Evolutionary conservation across 108 stramenopile species (phyloP), one percentile per base, ranked within the genome.

Genomic region (Tribonema minus): DNA sequence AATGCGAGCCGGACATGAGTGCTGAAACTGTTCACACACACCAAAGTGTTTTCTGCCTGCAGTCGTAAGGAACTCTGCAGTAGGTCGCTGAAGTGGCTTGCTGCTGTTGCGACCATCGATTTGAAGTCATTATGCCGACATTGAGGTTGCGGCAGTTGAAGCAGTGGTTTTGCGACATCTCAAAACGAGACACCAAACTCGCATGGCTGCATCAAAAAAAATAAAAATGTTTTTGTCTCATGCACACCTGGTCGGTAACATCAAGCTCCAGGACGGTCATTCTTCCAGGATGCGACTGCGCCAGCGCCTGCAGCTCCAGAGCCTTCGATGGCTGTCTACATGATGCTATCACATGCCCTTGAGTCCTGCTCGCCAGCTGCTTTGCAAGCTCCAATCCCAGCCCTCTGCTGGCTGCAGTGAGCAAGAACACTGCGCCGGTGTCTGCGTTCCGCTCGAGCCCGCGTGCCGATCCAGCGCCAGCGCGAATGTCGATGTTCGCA

Each of bases 391-490:
- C 74, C 63, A 75, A 7, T 26, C 74, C 74, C 23, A 75, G 64
- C 9, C 74, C 74, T 33, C 74, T 46, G 39, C 66, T 75, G 41
- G 74, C 40, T 34, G 64, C 74, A 3, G 74, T 75, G 34, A 75
- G 64, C 26, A 75, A 64, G 2, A 40, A 36, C 34, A 41, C 39
- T 23, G 26, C 29, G 29, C 46, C 46, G 1, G 41, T 23, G 35
- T 75, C 74, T 3, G 38, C 40, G 15, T 75, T 75, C 30, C 74
- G 74, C n/a, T n/a, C n/a, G n/a, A n/a, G n/a, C n/a, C n/a, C n/a
- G n/a, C n/a, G n/a, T n/a, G n/a, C n/a, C n/a, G n/a, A n/a, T n/a
- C n/a, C n/a, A n/a, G n/a, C n/a, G n/a, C n/a, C n/a, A n/a, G n/a
- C n/a, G n/a, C n/a, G n/a, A n/a, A n/a, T n/a, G n/a, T n/a, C n/a